phyloP scores from a whole-genome alignment of 129 eudicot species.

The Saposhnikovia divaricata region DNA sequence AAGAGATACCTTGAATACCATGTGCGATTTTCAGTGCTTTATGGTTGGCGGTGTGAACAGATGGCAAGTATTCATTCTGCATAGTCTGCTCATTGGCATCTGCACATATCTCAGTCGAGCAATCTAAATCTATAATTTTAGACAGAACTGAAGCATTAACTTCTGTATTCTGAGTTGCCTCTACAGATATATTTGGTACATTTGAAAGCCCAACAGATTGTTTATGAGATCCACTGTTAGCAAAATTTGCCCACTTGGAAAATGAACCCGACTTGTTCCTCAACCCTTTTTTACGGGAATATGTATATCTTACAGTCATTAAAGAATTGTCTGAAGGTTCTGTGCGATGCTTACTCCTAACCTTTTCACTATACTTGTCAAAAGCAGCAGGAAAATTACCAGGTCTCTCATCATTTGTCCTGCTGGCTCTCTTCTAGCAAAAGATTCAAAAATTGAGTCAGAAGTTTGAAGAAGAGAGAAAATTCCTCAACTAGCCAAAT shows the following conservation, averaged over 20 bases:
- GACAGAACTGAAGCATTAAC: conserved; percentile 12
- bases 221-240: conserved; percentile 15
- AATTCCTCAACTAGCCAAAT: not conserved
- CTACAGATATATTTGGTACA: conserved; percentile 22
- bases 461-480: not conserved
- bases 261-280: conserved; percentile 41
- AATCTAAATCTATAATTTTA: conserved; percentile 13
- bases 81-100: conserved; percentile 14
- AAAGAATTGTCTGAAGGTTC: conserved; percentile 31
- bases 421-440: conserved; percentile 30
- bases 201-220: conserved; percentile 30
- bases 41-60: conserved; percentile 18
- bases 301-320: conserved; percentile 39
- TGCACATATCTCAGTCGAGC: conserved; percentile 15
- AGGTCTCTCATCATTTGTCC: conserved; percentile 22
- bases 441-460: not conserved
- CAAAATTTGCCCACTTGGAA: conserved; percentile 29
- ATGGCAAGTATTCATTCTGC: conserved; percentile 18
- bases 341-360: conserved; percentile 29
- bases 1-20: conserved; percentile 35
- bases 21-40: conserved; percentile 25
- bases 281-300: conserved; percentile 52
- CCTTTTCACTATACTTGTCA: conserved; percentile 36
- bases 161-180: conserved; percentile 19
- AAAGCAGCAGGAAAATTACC: conserved; percentile 20